Evolutionary conservation across 768 basidiomycete genomes (phyloP).

Genomic region (Clavaria fumosa): DNA sequence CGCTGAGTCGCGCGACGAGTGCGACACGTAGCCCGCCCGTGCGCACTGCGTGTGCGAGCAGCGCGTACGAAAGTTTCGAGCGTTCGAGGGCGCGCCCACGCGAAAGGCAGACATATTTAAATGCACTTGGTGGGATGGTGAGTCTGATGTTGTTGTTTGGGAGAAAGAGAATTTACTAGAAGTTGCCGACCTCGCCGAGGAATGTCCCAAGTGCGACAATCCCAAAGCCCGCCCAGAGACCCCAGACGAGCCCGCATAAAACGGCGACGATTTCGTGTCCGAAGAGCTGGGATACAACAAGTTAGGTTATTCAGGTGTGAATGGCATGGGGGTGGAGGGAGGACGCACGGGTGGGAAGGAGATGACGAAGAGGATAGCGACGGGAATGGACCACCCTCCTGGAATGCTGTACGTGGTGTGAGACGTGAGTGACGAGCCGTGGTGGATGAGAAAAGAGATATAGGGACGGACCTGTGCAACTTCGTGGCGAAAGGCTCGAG

Average conservation of each 20-base stretch:
- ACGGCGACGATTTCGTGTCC: conserved; percentile 88
- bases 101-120: conserved; percentile 62
- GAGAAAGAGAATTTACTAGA: conserved; percentile 39
- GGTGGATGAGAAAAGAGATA: conserved; percentile 6
- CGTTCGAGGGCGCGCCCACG: conserved; percentile 65
- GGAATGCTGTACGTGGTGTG: conserved; percentile 22
- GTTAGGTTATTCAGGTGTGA: conserved; percentile 1
- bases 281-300: conserved; percentile 39
- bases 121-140: conserved; percentile 34
- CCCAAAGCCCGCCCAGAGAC: conserved; percentile 71
- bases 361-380: conserved; percentile 66
- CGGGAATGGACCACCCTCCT: conserved; percentile 64
- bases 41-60: conserved; percentile 52
- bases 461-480: conserved; percentile 40
- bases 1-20: conserved; percentile 60
- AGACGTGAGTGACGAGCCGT: not conserved
- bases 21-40: conserved; percentile 84
- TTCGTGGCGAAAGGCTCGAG: conserved; percentile 50
- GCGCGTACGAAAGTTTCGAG: conserved; percentile 41
- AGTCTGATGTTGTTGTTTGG: not conserved
- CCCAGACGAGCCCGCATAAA: conserved; percentile 84
- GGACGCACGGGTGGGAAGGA: conserved; percentile 66
- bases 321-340: not conserved
- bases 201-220: conserved; percentile 78
- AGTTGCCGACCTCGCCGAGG: conserved; percentile 77